Evolutionary conservation across 441 rosid genomes (phyloP).

Genomic region (Metrosideros polymorpha): DNA sequence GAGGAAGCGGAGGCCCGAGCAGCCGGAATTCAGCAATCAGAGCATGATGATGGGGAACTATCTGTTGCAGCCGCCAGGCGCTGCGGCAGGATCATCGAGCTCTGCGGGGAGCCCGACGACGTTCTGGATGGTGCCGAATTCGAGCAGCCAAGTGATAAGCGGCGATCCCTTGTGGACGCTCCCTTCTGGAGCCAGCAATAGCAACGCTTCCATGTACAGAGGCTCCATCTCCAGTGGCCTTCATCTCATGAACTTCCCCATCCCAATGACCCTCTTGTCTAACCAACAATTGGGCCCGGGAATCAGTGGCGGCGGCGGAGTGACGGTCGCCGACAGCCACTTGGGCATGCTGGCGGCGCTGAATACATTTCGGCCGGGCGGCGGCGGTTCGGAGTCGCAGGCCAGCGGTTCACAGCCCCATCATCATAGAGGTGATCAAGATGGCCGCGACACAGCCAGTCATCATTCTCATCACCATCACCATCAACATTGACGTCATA

Average conservation of each 20-base stretch:
- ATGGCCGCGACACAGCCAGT: not conserved
- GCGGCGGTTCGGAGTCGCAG: not conserved
- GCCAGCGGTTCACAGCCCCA: not conserved
- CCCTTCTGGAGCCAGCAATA: not conserved
- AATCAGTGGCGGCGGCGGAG: not conserved
- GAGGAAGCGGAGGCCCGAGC: not conserved
- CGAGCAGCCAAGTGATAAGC: slow-evolving; percentile 4
- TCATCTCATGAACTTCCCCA: slow-evolving; percentile 9
- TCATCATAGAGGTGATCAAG: not conserved
- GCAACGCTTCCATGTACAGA: slow-evolving; percentile 1
- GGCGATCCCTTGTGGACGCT: slow-evolving; percentile 9
- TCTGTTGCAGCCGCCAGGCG: not conserved
- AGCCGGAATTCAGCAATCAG: not conserved
- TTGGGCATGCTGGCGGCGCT: slow-evolving; percentile 4
- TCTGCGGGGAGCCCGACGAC: not conserved
- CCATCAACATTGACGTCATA: not conserved
- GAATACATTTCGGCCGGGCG: not conserved
- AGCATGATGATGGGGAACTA: not conserved
- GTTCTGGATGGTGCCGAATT: slow-evolving; percentile 7
- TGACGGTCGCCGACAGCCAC: slow-evolving; percentile 1
- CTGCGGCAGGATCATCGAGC: not conserved
- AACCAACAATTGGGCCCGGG: not conserved
- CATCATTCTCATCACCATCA: not conserved
- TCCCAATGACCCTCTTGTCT: slow-evolving; percentile 3
- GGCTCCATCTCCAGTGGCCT: slow-evolving; percentile 6